Conservation (phyloP, 1,284 basidiomycete species). For the Puccinia novopanici region DNA sequence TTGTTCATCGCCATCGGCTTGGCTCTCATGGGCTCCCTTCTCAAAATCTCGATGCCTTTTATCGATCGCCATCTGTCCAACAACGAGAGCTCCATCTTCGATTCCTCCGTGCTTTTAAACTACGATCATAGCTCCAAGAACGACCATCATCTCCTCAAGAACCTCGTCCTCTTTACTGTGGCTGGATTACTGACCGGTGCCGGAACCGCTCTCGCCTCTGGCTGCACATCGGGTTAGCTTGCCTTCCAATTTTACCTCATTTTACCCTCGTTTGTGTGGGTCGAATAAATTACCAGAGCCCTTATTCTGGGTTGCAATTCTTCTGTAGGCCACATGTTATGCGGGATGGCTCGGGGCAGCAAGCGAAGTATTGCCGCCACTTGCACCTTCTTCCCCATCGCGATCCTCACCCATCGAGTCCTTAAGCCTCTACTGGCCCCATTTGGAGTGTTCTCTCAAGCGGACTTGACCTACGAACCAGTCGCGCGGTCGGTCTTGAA, state of each 20-base stretch:
- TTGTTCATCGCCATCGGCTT: conserved; percentile 22
- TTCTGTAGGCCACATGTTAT: conserved; percentile 37
- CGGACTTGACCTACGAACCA: neutral
- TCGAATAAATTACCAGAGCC: neutral
- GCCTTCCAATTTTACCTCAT: neutral
- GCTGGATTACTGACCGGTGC: conserved; percentile 19
- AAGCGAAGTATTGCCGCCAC: conserved; percentile 38
- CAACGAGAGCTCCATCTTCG: conserved; percentile 5
- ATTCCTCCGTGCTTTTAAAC: conserved; percentile 9
- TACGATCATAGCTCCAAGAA: neutral
- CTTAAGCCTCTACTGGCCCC: conserved; percentile 8
- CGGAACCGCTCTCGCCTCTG: conserved; percentile 23
- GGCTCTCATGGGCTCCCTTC: neutral
- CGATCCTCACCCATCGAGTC: conserved; percentile 38
- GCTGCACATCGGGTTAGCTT: conserved; percentile 36
- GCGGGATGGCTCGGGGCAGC: conserved; percentile 37
- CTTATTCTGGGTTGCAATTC: neutral
- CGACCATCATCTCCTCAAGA: neutral
- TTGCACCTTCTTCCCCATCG: conserved; percentile 29
- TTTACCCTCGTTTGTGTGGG: neutral
- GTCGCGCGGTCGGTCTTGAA: neutral
- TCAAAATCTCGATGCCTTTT: conserved; percentile 19
- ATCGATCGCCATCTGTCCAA: neutral
- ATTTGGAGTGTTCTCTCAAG: neutral
- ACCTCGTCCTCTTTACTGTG: conserved; percentile 4